phyloP scores from a whole-genome alignment of 169 alveolate species.

The Plasmodium coatneyi region DNA sequence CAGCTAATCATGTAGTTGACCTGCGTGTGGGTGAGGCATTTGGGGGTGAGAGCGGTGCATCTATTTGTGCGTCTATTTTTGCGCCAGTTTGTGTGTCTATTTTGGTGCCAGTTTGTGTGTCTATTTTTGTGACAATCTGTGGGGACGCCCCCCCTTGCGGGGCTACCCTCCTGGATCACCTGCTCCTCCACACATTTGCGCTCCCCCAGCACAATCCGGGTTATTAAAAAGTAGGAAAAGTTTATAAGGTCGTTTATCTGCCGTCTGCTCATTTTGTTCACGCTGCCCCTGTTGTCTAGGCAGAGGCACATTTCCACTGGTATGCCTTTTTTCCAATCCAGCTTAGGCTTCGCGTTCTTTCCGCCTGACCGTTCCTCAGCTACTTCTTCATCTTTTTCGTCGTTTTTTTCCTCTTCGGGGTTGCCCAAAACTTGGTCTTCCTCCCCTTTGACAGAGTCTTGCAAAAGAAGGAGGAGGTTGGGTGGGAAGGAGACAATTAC shows the following conservation, averaged over 20 bases:
- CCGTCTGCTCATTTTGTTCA: slow-evolving; percentile 13
- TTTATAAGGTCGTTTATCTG: slow-evolving; percentile 5
- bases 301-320: slow-evolving; percentile 61
- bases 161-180: neutral
- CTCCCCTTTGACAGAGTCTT: neutral
- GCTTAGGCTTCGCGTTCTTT: neutral
- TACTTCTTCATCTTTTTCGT: neutral
- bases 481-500: neutral
- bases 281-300: slow-evolving; percentile 63
- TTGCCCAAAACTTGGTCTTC: neutral
- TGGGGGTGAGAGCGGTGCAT: neutral
- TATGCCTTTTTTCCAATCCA: neutral
- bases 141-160: neutral
- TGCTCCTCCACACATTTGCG: slow-evolving; percentile 33
- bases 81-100: neutral
- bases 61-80: neutral
- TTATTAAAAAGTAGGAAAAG: slow-evolving; percentile 41
- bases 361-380: neutral
- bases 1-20: slow-evolving; percentile 51
- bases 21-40: neutral
- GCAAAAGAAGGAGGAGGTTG: neutral
- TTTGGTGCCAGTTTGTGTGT: neutral
- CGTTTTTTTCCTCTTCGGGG: neutral
- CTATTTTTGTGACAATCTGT: neutral
- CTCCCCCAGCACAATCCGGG: slow-evolving; percentile 44